A percentile compares a stretch with the other conserved stretches of the same genome.
phyloP scores from a whole-genome alignment of 2,329 filamentous ascomycete species.

The Diaporthe australafricana region DNA sequence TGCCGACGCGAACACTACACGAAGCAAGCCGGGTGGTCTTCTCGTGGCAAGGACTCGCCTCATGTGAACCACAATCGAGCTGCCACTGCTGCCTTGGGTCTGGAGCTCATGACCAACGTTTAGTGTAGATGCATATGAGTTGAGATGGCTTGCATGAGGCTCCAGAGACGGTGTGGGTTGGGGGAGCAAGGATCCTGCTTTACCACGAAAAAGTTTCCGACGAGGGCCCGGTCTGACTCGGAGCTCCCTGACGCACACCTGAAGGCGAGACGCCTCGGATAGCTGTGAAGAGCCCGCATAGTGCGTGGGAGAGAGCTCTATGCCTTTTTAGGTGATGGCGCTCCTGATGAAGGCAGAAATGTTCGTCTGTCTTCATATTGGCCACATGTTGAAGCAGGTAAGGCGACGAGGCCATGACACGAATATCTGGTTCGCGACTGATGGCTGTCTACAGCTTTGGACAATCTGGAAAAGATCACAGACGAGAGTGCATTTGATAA shows the following conservation, averaged over 20 bases:
- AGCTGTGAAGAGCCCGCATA: slow-evolving; percentile 3
- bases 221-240: slow-evolving; percentile 28
- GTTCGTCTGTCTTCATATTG: background rate
- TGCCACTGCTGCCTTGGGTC: background rate
- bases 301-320: background rate
- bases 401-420: background rate
- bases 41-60: background rate
- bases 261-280: slow-evolving; percentile 21
- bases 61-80: background rate
- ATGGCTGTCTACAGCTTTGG: background rate
- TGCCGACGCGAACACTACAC: slow-evolving; percentile 7
- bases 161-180: slow-evolving; percentile 24
- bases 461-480: background rate
- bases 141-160: slow-evolving; percentile 24
- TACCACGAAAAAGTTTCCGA: slow-evolving; percentile 22
- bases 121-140: background rate
- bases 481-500: background rate
- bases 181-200: slow-evolving; percentile 27
- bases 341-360: background rate
- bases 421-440: background rate
- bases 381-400: background rate
- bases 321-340: background rate
- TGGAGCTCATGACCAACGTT: background rate
- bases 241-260: slow-evolving; percentile 17
- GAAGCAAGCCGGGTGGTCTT: background rate